A percentile compares a stretch with the other conserved stretches of the same genome.
These are phyloP conservation scores for Monosporascus cannonballus DNA, from an alignment of 2,329 filamentous ascomycete species.

Conservation along the genomic window DNA sequence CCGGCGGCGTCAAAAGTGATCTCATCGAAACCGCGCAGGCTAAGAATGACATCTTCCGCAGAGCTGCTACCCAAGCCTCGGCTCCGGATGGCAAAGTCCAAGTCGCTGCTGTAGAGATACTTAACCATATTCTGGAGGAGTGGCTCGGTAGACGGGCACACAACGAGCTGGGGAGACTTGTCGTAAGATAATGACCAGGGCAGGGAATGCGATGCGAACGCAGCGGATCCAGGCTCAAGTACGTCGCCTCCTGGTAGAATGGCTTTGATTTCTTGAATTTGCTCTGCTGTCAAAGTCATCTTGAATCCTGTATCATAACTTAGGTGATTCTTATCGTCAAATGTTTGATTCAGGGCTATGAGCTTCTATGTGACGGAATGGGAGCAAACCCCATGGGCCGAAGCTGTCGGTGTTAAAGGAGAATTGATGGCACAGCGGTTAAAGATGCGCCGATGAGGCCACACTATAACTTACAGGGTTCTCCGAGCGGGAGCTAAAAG, in stretches of 20 bases:
- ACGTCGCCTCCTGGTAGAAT: background rate
- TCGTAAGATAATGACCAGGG: constrained; percentile 1
- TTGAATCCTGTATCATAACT: background rate
- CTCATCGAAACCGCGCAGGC: background rate
- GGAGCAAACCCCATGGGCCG: no score
- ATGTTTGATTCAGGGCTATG: no score
- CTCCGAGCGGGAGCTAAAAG: no score
- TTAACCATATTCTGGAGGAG: background rate
- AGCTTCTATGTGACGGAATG: no score
- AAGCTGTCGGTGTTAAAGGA: no score
- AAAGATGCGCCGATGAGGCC: no score
- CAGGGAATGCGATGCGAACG: background rate
- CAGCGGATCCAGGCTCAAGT: background rate
- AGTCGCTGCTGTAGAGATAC: background rate
- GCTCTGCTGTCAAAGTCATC: background rate
- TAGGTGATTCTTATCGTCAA: no score
- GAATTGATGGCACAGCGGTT: no score
- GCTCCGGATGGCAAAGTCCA: background rate
- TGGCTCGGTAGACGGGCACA: background rate
- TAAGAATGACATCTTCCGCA: background rate
- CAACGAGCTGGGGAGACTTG: background rate
- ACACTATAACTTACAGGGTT: no score
- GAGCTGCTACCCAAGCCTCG: background rate
- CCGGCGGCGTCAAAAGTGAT: background rate
- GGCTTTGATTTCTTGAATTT: background rate